These are phyloP conservation scores for Platanthera zijinensis DNA, from an alignment of 106 monocot genomes.

Conservation along the genomic window DNA sequence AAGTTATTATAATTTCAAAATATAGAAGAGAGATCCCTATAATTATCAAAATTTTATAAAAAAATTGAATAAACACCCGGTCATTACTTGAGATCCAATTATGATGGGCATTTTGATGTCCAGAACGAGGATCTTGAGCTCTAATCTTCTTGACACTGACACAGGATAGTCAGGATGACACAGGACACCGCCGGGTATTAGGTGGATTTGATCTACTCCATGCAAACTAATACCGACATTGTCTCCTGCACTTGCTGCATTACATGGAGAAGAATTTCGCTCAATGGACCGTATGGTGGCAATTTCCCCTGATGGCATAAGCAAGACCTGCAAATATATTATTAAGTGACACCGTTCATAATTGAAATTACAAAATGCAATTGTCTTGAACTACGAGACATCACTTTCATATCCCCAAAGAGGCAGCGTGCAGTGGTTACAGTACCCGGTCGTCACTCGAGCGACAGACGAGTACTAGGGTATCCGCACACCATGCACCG, in stretches of 20 bases:
- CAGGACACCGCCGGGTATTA: constrained; percentile 71
- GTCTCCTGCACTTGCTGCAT: constrained; percentile 74
- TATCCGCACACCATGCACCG: too few relatives aligned
- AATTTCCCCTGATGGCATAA: constrained; percentile 61
- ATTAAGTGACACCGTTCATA: not conserved
- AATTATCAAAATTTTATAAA: not conserved
- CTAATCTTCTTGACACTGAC: constrained; percentile 41
- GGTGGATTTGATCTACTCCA: constrained; percentile 39
- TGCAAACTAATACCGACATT: constrained; percentile 68
- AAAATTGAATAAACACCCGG: not conserved
- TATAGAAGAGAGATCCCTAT: too few relatives aligned
- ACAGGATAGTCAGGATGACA: constrained; percentile 88
- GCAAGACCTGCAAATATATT: constrained; percentile 55
- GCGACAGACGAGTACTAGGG: too few relatives aligned
- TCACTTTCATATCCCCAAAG: not conserved
- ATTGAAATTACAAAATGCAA: not conserved
- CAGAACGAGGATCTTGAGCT: constrained; percentile 72
- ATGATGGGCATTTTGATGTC: constrained; percentile 60
- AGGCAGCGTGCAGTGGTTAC: too few relatives aligned
- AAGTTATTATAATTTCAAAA: too few relatives aligned
- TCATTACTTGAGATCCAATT: constrained; percentile 58
- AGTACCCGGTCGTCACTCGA: too few relatives aligned
- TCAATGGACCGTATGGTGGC: constrained; percentile 74
- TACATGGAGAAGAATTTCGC: constrained; percentile 49
- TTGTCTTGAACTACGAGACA: not conserved